phyloP scores from a whole-genome alignment of 176 grass and related monocot genomes.

The Triticum timopheevii region DNA sequence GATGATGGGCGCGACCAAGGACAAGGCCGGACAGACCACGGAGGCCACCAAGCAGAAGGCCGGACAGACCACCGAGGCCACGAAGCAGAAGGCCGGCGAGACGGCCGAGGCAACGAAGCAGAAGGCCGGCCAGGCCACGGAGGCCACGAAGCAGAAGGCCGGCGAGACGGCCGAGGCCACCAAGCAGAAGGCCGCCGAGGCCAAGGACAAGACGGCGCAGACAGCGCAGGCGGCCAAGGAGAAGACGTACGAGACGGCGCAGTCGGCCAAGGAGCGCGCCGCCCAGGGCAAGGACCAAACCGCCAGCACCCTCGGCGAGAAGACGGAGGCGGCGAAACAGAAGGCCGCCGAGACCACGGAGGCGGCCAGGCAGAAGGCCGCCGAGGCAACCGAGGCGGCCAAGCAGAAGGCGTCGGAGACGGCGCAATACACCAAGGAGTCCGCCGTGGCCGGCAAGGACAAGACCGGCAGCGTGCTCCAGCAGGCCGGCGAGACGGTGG shows the following conservation, averaged over 20 bases:
- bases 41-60: slow-evolving; percentile 50
- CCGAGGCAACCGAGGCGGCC: not conserved
- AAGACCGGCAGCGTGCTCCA: not conserved
- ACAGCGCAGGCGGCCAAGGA: slow-evolving; percentile 46
- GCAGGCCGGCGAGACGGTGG: not conserved
- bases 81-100: slow-evolving; percentile 47
- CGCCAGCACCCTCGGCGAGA: slow-evolving; percentile 26
- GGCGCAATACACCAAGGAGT: not conserved
- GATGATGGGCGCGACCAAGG: not conserved
- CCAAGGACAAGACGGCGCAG: slow-evolving; percentile 44
- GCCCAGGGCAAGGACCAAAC: slow-evolving; percentile 28
- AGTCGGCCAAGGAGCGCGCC: slow-evolving; percentile 28
- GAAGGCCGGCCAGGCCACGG: not conserved
- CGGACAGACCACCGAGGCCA: slow-evolving; percentile 8
- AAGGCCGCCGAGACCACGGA: slow-evolving; percentile 37
- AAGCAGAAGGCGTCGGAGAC: slow-evolving; percentile 40
- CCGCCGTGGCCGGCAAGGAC: not conserved
- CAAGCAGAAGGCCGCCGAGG: slow-evolving; percentile 52
- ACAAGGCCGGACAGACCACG: slow-evolving; percentile 8
- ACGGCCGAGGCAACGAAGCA: slow-evolving; percentile 18
- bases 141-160: slow-evolving; percentile 4
- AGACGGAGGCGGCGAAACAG: slow-evolving; percentile 39
- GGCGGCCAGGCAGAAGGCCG: slow-evolving; percentile 26
- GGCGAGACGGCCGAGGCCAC: slow-evolving; percentile 19
- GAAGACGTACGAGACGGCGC: slow-evolving; percentile 18